These are phyloP conservation scores for Pseudopyricularia cyperi DNA, from an alignment of 2,329 filamentous ascomycete species.

Conservation along the genomic window DNA sequence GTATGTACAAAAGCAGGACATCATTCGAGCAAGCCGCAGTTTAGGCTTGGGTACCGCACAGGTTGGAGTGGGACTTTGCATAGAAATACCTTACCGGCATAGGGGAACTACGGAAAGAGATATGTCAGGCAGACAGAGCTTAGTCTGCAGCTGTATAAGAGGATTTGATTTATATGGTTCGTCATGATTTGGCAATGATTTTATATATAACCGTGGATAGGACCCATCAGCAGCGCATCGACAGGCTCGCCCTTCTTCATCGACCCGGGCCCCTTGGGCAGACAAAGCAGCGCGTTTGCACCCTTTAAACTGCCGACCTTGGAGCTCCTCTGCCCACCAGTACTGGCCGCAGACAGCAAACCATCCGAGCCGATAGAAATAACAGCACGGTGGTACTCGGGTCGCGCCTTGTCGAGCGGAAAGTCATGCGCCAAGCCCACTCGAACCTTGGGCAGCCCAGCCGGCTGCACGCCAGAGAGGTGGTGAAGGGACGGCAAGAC, in stretches of 20 bases:
- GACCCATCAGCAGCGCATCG: conserved; percentile 68
- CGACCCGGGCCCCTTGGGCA: conserved; percentile 53
- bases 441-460: conserved; percentile 58
- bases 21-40: background rate
- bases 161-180: background rate
- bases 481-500: conserved; percentile 78
- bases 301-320: conserved; percentile 77
- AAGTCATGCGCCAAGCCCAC: conserved; percentile 65
- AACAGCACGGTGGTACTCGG: conserved; percentile 82
- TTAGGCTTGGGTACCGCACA: background rate
- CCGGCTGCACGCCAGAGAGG: conserved; percentile 52
- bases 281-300: conserved; percentile 74
- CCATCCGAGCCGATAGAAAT: conserved; percentile 57
- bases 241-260: conserved; percentile 57
- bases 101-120: background rate
- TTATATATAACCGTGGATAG: conserved; percentile 17
- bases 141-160: background rate
- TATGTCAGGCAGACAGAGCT: background rate
- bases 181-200: background rate
- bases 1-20: background rate
- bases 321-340: conserved; percentile 81
- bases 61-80: background rate
- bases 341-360: conserved; percentile 60
- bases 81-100: background rate
- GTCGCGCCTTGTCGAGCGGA: conserved; percentile 56